These are phyloP conservation scores for Aspergillus sp. DNA, from an alignment of 2,329 filamentous ascomycete genomes.

Conservation along the genomic window DNA sequence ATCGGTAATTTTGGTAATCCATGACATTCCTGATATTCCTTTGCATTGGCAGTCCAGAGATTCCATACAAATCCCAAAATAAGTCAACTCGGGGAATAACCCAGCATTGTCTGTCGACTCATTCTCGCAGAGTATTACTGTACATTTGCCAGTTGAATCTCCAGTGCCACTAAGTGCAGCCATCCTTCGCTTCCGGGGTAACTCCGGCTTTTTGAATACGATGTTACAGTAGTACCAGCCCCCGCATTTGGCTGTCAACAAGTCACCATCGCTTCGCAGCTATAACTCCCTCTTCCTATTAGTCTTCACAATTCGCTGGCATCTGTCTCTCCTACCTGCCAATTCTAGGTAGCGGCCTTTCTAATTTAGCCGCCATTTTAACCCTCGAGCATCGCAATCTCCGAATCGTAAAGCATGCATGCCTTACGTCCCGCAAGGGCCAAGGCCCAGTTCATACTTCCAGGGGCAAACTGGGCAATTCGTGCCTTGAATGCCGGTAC, in stretches of 20 bases:
- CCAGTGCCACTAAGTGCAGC: background rate
- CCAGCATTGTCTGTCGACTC: background rate
- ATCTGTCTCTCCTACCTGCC: background rate
- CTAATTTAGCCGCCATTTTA: background rate
- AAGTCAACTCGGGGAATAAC: background rate
- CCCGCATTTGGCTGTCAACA: background rate
- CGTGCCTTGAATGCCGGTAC: too few relatives aligned
- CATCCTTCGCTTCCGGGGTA: background rate
- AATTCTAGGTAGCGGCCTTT: background rate
- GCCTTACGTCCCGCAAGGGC: background rate
- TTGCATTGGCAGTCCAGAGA: background rate
- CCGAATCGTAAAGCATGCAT: background rate
- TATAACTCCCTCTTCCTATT: too few relatives aligned
- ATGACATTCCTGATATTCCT: too few relatives aligned
- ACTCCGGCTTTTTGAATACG: background rate
- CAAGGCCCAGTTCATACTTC: background rate
- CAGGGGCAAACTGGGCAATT: background rate
- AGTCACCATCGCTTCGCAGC: too few relatives aligned
- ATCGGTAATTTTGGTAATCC: background rate
- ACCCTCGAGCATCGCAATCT: background rate
- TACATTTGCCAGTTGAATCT: too few relatives aligned
- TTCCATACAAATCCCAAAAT: background rate
- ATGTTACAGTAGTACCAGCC: conserved; percentile 2
- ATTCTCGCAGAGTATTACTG: background rate
- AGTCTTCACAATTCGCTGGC: background rate